A percentile compares a stretch with the other conserved stretches of the same genome.
These are phyloP conservation scores for Kondoa subrosea DNA, from an alignment of 768 basidiomycete genomes.

Conservation along the genomic window DNA sequence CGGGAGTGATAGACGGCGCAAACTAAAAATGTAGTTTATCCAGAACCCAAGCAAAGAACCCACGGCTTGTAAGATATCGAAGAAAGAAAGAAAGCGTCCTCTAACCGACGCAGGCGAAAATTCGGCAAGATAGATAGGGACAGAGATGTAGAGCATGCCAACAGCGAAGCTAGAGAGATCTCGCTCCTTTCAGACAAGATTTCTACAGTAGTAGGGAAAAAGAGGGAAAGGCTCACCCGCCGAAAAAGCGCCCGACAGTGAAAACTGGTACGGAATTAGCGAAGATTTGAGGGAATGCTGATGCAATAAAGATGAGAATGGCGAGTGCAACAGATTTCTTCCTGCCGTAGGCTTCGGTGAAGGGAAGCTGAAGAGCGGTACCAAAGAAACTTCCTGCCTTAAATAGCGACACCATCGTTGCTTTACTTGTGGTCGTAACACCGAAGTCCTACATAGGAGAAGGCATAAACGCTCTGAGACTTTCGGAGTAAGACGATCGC, in stretches of 20 bases:
- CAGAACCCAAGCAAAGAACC: conserved; percentile 26
- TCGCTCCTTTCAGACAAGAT: too few species aligned
- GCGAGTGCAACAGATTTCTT: conserved; percentile 22
- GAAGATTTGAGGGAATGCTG: conserved; percentile 25
- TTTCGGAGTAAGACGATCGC: background rate
- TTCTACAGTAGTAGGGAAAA: too few species aligned
- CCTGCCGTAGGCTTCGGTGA: conserved; percentile 24
- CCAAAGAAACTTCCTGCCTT: conserved; percentile 27
- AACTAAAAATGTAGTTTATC: conserved; percentile 28
- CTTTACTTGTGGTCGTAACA: conserved; percentile 4
- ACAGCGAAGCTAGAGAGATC: conserved; percentile 26
- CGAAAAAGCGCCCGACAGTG: conserved; percentile 18
- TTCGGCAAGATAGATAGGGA: conserved; percentile 26
- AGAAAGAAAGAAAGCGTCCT: conserved; percentile 27
- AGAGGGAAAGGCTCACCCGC: too few species aligned
- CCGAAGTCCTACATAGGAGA: too few species aligned
- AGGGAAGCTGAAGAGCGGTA: conserved; percentile 21
- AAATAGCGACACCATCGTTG: conserved; percentile 27
- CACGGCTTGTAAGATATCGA: conserved; percentile 25
- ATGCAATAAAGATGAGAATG: conserved; percentile 26
- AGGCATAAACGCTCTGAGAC: too few species aligned
- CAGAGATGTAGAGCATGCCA: conserved; percentile 23
- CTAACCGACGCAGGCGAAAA: conserved; percentile 25
- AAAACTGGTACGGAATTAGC: conserved; percentile 18
- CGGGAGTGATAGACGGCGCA: too few species aligned